Evolutionary conservation across 352 stramenopile genomes (phyloP).

Genomic region (Phytophthora pistaciae): DNA sequence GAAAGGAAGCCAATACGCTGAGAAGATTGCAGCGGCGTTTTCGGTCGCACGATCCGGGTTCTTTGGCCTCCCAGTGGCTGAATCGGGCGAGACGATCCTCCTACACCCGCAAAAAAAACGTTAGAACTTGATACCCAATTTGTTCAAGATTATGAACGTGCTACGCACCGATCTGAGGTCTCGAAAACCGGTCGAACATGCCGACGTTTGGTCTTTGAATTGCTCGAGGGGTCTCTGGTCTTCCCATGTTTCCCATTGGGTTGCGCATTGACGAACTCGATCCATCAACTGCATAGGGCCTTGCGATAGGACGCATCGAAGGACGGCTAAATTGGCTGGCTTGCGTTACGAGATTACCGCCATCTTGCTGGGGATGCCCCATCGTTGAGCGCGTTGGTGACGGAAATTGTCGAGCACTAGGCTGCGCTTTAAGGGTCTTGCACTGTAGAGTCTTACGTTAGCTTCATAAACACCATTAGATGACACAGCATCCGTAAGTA

Average conservation of each 20-base stretch:
- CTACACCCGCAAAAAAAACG: conserved; percentile 7
- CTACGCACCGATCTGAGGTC: conserved; percentile 65
- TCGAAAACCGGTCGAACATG: conserved; percentile 72
- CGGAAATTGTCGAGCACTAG: conserved; percentile 58
- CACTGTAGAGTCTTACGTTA: conserved; percentile 43
- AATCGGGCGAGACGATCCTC: conserved; percentile 38
- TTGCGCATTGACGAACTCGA: conserved; percentile 37
- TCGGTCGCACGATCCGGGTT: conserved; percentile 70
- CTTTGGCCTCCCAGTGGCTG: conserved; percentile 53
- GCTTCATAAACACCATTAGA: neutral
- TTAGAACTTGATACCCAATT: conserved; percentile 12
- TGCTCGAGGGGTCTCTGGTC: conserved; percentile 53
- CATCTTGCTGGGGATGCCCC: conserved; percentile 43
- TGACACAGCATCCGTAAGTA: neutral
- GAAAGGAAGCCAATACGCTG: conserved; percentile 70
- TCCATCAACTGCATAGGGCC: conserved; percentile 32
- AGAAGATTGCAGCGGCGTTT: conserved; percentile 73
- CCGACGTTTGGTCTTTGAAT: conserved; percentile 59
- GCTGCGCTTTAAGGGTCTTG: conserved; percentile 74
- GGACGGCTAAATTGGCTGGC: conserved; percentile 58
- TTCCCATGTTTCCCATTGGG: conserved; percentile 37
- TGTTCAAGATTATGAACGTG: neutral
- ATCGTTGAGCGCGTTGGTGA: conserved; percentile 62
- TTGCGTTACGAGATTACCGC: conserved; percentile 37
- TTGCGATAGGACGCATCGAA: conserved; percentile 48